Conservation (phyloP, 2,329 filamentous ascomycete species). For the Stemphylium beticola region DNA sequence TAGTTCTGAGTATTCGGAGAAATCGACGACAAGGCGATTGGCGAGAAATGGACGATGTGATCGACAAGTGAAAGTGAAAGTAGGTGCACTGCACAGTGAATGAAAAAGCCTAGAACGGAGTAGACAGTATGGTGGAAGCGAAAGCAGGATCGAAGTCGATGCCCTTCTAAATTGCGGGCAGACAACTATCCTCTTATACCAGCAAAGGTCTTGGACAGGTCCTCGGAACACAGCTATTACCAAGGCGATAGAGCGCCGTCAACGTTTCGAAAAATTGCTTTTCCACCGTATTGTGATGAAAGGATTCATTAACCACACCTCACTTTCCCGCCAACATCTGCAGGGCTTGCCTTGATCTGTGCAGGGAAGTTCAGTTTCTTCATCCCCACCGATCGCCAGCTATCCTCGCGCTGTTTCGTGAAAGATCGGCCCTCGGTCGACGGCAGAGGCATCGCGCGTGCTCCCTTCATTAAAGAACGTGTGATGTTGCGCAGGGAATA, state of each 20-base stretch:
- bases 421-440: too few species aligned
- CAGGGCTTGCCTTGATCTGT: not conserved
- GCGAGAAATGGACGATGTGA: not conserved
- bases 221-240: not conserved
- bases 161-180: not conserved
- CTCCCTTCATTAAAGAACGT: too few species aligned
- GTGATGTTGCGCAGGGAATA: too few species aligned
- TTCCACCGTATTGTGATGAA: not conserved
- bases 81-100: conserved; percentile 29
- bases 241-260: not conserved
- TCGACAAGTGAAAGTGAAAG: conserved; percentile 9
- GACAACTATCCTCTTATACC: conserved; percentile 2
- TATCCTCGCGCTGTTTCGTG: too few species aligned
- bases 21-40: too few species aligned
- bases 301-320: not conserved
- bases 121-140: conserved; percentile 1
- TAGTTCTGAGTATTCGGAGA: not conserved
- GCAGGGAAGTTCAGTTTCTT: too few species aligned
- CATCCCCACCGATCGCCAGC: too few species aligned
- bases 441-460: too few species aligned
- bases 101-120: not conserved
- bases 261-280: not conserved
- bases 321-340: not conserved
- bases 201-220: too few species aligned
- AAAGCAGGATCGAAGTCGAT: conserved; percentile 14